Evolutionary conservation across 2,329 filamentous ascomycete species (phyloP).

Genomic region (Sphaerulina populicola): DNA sequence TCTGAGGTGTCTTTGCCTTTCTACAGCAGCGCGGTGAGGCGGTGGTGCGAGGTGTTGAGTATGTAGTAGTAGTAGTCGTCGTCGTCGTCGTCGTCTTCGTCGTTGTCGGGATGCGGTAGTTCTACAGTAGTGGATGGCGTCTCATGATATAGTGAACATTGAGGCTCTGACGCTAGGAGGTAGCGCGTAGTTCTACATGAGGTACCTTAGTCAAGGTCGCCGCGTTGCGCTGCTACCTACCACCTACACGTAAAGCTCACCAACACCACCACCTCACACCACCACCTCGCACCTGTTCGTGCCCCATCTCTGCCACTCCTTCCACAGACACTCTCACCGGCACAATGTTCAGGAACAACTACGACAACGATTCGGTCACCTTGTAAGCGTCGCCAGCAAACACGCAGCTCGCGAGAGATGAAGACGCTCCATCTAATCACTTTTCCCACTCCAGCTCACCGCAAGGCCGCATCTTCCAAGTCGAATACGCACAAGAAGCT

Average conservation of each 20-base stretch:
- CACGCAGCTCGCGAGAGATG: not conserved
- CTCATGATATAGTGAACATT: no score
- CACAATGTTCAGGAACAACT: conserved; percentile 96
- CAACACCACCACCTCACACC: not conserved
- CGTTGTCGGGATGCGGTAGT: no score
- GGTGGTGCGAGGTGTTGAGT: not conserved
- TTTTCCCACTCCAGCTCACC: conserved; percentile 60
- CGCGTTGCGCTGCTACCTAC: not conserved
- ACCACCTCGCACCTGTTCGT: no score
- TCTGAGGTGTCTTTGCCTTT: no score
- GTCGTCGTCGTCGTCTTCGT: not conserved
- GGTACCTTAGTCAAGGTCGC: no score
- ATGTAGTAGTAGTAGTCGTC: no score
- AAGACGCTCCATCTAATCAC: conserved; percentile 7
- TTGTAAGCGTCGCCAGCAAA: conserved; percentile 56
- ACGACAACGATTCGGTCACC: conserved; percentile 99
- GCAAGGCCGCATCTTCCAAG: conserved; percentile 98
- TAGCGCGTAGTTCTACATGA: no score
- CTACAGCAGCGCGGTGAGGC: not conserved
- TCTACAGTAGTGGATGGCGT: no score
- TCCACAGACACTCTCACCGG: not conserved
- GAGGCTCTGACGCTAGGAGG: no score
- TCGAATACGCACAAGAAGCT: conserved; percentile 96
- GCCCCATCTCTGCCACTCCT: no score
- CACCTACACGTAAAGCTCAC: not conserved